Percentiles rank a stretch among this genome's conserved stretches.
phyloP scores from a whole-genome alignment of 2,329 filamentous ascomycete genomes.

The Karstenula rhodostoma region DNA sequence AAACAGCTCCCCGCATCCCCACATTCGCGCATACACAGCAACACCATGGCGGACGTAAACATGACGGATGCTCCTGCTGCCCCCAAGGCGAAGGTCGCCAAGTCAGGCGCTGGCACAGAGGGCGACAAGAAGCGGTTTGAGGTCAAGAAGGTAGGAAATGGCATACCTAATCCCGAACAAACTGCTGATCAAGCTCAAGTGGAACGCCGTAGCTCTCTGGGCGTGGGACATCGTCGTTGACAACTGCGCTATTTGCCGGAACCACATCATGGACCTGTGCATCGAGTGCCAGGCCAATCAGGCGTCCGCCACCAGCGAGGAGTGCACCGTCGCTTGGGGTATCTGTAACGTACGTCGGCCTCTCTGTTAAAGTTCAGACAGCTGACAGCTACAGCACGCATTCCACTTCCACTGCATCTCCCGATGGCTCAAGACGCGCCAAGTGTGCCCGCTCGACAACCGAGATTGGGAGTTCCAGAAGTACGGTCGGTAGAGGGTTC shows the following conservation, averaged over 20 bases:
- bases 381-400: constrained; percentile 75
- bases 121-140: constrained; percentile 93
- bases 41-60: constrained; percentile 88
- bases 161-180: not conserved
- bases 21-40: constrained; percentile 27
- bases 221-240: constrained; percentile 99
- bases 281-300: constrained; percentile 99
- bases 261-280: constrained; percentile 99
- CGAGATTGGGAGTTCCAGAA: constrained; percentile 99
- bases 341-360: constrained; percentile 89
- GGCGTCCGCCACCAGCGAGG: constrained; percentile 93
- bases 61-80: constrained; percentile 80
- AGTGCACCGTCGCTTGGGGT: constrained; percentile 98
- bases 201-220: constrained; percentile 98
- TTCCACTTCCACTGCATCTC: constrained; percentile 99
- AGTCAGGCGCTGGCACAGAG: constrained; percentile 61
- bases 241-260: constrained; percentile 98
- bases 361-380: not conserved
- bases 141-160: constrained; percentile 85
- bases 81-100: constrained; percentile 61
- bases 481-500: constrained; percentile 72
- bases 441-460: constrained; percentile 97
- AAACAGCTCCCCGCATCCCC: constrained; percentile 30
- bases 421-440: constrained; percentile 97
- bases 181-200: constrained; percentile 63